Base-by-base conservation (phyloP, 1,284 basidiomycete species). In the Naganishia albida region DNA sequence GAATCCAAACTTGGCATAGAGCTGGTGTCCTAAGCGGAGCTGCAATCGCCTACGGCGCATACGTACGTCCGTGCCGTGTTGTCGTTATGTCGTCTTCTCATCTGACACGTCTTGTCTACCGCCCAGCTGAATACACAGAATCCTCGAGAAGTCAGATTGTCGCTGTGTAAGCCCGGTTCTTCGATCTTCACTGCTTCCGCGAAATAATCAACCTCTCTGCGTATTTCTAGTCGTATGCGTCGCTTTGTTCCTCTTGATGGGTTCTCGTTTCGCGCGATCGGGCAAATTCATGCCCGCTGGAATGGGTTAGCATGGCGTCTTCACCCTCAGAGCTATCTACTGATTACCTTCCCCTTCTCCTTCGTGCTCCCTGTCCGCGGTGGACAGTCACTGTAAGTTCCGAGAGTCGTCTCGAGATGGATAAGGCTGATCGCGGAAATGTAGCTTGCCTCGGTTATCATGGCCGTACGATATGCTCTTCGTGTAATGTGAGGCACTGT, bases 271-370 rank as follows among this genome's bases (percentile, higher is more conserved):
- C 65, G 48, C 68, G 16, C 68, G 70, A 60, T 70, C 71, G 42
- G 63, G 71, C 49, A 77, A 77, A 69, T 75, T 77, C 60, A 76
- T 76, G 74, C 76, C 76, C 13, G 74, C 76, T 10, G 76, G 76
- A 48, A 59, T 77, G 62, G 70, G 75, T 75, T 57, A 69, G 75
- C 72, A 38, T 18, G 60, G 20, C 42, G 16, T 34, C 25, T 25
- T 12, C n/a, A 38, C 16, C 25, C 38, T 18, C 25, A 12, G 26
- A 23, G 23, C 18, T 48, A 13, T 4, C n/a, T 48, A 23, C 46
- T 43, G 13, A 43, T 20, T 43, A 15, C 16, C 3, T 3, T 6
- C 42, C 42, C 16, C 18, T 18, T 40, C 0, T n/a, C 30, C 38
- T 39, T 28, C 15, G 12, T 6, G 12, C 42, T 30, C 25, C n/a